Percentiles rank a stretch among this genome's conserved stretches.
Evolutionary conservation across 768 basidiomycete species (phyloP).

Genomic region (Floccularia luteovirens): DNA sequence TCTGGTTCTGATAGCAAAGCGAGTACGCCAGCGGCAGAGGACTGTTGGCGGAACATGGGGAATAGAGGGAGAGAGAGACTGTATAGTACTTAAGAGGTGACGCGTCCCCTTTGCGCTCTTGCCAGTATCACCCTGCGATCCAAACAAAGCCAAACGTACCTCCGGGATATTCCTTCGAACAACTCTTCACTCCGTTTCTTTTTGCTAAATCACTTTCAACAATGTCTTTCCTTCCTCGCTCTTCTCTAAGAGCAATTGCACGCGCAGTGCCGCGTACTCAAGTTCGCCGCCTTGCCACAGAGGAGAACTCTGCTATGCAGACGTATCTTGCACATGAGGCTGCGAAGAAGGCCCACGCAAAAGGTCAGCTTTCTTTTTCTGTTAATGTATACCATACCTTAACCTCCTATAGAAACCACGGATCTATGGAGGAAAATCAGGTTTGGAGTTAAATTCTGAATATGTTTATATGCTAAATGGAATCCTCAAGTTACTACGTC

Average conservation of each 20-base stretch:
- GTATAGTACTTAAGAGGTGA: slow-evolving; percentile 26
- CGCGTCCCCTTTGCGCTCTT: slow-evolving; percentile 30
- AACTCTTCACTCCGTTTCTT: slow-evolving; percentile 7
- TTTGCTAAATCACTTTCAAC: slow-evolving; percentile 7
- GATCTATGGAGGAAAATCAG: slow-evolving; percentile 86
- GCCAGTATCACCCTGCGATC: slow-evolving; percentile 8
- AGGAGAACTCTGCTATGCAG: slow-evolving; percentile 22
- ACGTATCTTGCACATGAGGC: slow-evolving; percentile 44
- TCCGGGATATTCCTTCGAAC: slow-evolving; percentile 32
- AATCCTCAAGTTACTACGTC: slow-evolving; percentile 58
- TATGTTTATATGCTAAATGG: slow-evolving; percentile 3
- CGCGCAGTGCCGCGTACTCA: slow-evolving; percentile 29
- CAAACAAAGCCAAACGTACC: slow-evolving; percentile 21
- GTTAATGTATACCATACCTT: slow-evolving; percentile 2
- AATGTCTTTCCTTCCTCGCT: slow-evolving; percentile 47
- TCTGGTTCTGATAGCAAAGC: slow-evolving; percentile 89
- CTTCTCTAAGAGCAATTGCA: slow-evolving; percentile 36
- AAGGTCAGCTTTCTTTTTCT: slow-evolving; percentile 29
- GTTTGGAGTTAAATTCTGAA: slow-evolving; percentile 31
- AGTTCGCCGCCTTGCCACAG: slow-evolving; percentile 29
- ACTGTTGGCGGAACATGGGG: slow-evolving; percentile 74
- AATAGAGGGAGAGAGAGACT: slow-evolving; percentile 16
- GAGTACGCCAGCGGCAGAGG: slow-evolving; percentile 84
- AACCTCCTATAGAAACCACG: slow-evolving; percentile 48
- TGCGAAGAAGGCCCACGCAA: slow-evolving; percentile 59